Evolutionary conservation across 495 filamentous ascomycete species (phyloP).

Genomic region (Recurvomyces mirabilis): DNA sequence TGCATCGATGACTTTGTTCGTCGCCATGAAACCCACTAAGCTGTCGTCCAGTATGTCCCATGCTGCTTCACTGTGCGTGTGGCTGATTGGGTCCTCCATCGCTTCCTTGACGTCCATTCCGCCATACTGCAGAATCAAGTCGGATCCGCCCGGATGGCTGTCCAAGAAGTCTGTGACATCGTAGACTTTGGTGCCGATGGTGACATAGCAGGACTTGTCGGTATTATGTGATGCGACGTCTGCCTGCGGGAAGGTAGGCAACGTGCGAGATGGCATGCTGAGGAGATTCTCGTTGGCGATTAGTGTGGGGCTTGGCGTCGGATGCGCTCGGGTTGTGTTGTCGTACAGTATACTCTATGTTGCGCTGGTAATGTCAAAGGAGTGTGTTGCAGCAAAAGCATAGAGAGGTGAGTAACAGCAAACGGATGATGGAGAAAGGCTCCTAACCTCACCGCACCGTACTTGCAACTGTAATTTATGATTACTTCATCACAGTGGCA

Average conservation of each 20-base stretch:
- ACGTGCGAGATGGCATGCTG: constrained; percentile 35
- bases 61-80: constrained; percentile 75
- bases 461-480: not conserved
- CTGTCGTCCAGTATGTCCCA: constrained; percentile 84
- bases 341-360: not conserved
- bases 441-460: not conserved
- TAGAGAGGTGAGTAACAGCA: not conserved
- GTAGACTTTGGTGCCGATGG: constrained; percentile 79
- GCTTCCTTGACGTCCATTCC: constrained; percentile 79
- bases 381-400: not conserved
- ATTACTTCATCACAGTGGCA: not conserved
- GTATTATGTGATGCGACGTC: constrained; percentile 76
- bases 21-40: constrained; percentile 64
- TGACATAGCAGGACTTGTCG: constrained; percentile 82
- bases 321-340: not conserved
- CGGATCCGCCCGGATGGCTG: constrained; percentile 81
- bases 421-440: too few relatives aligned
- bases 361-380: not conserved
- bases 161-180: constrained; percentile 84
- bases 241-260: constrained; percentile 66
- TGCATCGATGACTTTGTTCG: constrained; percentile 36
- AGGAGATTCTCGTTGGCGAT: not conserved
- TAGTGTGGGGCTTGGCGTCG: not conserved
- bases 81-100: constrained; percentile 71
- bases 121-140: constrained; percentile 79